Base-by-base conservation (phyloP, 2,329 filamentous ascomycete genomes). In the Aspergillus floridensis region DNA sequence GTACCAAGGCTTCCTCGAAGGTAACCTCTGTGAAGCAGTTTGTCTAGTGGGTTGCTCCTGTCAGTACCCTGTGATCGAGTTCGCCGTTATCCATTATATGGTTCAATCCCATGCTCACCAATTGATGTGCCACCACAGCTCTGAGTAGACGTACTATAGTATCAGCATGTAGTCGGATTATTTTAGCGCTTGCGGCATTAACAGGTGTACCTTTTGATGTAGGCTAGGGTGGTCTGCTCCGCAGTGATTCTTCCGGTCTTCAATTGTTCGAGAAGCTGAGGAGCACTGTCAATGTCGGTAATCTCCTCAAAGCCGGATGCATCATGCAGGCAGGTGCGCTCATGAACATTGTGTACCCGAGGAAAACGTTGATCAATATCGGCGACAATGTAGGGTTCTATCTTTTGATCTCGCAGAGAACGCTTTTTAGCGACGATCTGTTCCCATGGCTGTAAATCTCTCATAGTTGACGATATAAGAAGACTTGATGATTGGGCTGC, bases 1-100 rank as follows among this genome's bases (percentile, higher is more conserved):
- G 66, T 12, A 59, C 38, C 44, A 76, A 50, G 10, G 74, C 73
- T 38, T 73, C 69, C 21, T 72, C 67, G 53, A 76, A 77, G 4
- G 74, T 50, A 2, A 76, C 62, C 60, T 76, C 72, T 3, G 74
- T 77, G 14, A 77, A 59, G 19, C 70, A 70, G 49, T 76, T 77
- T n/a, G 71, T 76, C 74, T 76, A 32, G 29, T 14, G 35, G 49
- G 19, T 3, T 14, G 10, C 19, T 11, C 14, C 1, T 6, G 14
- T 60, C 21, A 58, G 32, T 16, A 22, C 5, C 55, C 21, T 26
- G 12, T 22, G 21, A 10, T 41, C 26, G 31, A 47, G n/a, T 26
- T 5, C 29, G 12, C 12, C 2, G 7, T 19, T 6, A 3, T 29
- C 26, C 26, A 29, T 29, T 7, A 35, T 24, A 2, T 8, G 14